A percentile compares a stretch with the other conserved stretches of the same genome.
phyloP scores from a whole-genome alignment of 1,139 yeast species.

The Debaryomyces udenii region DNA sequence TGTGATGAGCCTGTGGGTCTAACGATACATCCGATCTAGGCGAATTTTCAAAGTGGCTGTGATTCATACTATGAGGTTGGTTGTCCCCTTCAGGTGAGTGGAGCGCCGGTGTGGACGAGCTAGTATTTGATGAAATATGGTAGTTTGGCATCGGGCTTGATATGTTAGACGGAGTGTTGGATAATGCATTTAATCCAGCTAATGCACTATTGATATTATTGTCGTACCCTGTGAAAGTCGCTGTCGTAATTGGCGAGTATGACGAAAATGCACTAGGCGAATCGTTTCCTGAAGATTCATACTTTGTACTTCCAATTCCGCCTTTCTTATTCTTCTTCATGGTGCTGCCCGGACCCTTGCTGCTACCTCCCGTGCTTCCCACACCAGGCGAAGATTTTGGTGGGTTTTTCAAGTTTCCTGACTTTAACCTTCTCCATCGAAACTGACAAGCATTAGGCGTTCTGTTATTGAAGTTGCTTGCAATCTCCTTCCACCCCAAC shows the following conservation, averaged over 20 bases:
- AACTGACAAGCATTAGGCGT: constrained; percentile 82
- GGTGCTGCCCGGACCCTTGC: not conserved
- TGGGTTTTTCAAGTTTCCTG: constrained; percentile 62
- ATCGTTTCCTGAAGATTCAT: constrained; percentile 8
- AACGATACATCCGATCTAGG: constrained; percentile 34
- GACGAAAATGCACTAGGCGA: constrained; percentile 30
- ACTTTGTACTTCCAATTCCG: not conserved
- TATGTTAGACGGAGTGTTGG: constrained; percentile 39
- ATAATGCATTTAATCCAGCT: constrained; percentile 51
- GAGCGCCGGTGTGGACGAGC: constrained; percentile 30
- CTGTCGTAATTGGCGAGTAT: constrained; percentile 40
- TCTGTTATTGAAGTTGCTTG: constrained; percentile 65
- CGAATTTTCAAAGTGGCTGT: constrained; percentile 29
- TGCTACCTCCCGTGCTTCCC: constrained; percentile 14
- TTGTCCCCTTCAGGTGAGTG: constrained; percentile 22
- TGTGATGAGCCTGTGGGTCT: constrained; percentile 39
- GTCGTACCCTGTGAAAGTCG: constrained; percentile 49
- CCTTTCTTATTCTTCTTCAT: constrained; percentile 28
- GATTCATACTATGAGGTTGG: constrained; percentile 14
- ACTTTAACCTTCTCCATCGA: constrained; percentile 73
- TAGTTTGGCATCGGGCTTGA: constrained; percentile 34
- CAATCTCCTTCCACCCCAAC: constrained; percentile 78
- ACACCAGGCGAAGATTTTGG: constrained; percentile 46
- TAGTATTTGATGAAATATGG: constrained; percentile 17
- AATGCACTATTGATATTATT: constrained; percentile 47